Conservation (phyloP, 192 early-diverging fungal genomes). For the Borealophlyctis nickersoniae region DNA sequence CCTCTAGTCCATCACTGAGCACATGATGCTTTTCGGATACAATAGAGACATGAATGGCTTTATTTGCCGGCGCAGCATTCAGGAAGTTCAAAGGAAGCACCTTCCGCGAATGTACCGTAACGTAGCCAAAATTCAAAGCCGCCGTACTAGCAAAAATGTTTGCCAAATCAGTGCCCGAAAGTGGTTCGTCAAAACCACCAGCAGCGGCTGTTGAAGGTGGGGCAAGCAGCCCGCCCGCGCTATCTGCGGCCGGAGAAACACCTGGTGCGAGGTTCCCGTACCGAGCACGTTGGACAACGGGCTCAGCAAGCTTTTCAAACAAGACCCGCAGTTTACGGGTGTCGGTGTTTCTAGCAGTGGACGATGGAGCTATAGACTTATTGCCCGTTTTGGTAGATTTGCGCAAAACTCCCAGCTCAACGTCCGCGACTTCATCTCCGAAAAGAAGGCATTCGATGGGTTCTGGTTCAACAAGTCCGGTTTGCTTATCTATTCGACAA, state of each 20-base stretch:
- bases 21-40: background rate
- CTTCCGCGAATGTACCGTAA: slow-evolving; percentile 42
- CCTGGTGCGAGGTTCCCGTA: background rate
- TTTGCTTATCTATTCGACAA: slow-evolving; percentile 29
- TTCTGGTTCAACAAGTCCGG: slow-evolving; percentile 39
- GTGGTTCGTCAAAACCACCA: slow-evolving; percentile 14
- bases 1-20: background rate
- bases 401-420: background rate
- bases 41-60: slow-evolving; percentile 37
- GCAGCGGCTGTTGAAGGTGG: slow-evolving; percentile 8
- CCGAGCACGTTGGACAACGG: slow-evolving; percentile 4
- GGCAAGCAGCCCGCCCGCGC: too few species aligned
- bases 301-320: slow-evolving; percentile 23
- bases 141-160: slow-evolving; percentile 33
- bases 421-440: too few species aligned
- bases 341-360: slow-evolving; percentile 14
- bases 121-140: slow-evolving; percentile 36
- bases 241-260: slow-evolving; percentile 2
- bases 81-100: slow-evolving; percentile 40
- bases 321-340: slow-evolving; percentile 14
- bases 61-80: slow-evolving; percentile 29
- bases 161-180: slow-evolving; percentile 35
- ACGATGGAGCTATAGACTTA: too few species aligned
- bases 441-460: slow-evolving; percentile 30
- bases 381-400: background rate